Conservation (phyloP, 2,329 filamentous ascomycete genomes). For the Plectosphaerella cucumerina region DNA sequence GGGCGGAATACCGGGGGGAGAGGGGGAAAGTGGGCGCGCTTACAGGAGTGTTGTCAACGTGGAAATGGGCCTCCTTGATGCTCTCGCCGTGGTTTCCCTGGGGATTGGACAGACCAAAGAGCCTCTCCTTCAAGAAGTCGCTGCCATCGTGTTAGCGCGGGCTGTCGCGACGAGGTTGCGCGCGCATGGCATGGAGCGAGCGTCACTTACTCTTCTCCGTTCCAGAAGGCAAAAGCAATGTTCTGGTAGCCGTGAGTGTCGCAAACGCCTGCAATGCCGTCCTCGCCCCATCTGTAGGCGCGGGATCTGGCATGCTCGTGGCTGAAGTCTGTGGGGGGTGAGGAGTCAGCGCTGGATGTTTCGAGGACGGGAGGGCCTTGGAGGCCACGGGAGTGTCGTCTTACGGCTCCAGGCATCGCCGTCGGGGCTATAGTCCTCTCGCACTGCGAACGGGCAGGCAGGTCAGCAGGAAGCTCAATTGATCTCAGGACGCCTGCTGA, state of each 20-base stretch:
- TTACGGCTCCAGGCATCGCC: conserved; percentile 95
- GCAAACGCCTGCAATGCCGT: conserved; percentile 90
- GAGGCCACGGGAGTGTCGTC: conserved; percentile 40
- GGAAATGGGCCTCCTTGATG: conserved; percentile 94
- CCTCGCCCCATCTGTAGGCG: conserved; percentile 92
- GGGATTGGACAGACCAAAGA: conserved; percentile 93
- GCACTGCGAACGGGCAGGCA: conserved; percentile 45
- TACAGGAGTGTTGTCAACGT: conserved; percentile 86
- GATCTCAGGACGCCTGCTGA: conserved; percentile 5
- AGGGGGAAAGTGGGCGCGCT: conserved; percentile 19
- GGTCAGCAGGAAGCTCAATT: conserved; percentile 15
- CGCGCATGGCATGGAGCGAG: conserved; percentile 13
- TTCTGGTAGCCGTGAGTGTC: conserved; percentile 90
- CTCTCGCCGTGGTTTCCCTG: conserved; percentile 97
- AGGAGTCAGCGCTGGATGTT: conserved; percentile 8
- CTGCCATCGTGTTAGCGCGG: conserved; percentile 47
- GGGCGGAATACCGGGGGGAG: background rate
- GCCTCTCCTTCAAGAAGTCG: conserved; percentile 87
- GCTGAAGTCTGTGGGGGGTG: conserved; percentile 66
- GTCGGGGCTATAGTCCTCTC: conserved; percentile 86
- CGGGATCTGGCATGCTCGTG: conserved; percentile 88
- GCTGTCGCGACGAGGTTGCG: conserved; percentile 5
- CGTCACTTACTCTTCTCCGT: conserved; percentile 82
- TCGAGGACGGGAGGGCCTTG: conserved; percentile 7
- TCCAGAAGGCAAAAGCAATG: conserved; percentile 96